Evolutionary conservation across 2,329 filamentous ascomycete genomes (phyloP).

Genomic region (Mariannaea sp.): DNA sequence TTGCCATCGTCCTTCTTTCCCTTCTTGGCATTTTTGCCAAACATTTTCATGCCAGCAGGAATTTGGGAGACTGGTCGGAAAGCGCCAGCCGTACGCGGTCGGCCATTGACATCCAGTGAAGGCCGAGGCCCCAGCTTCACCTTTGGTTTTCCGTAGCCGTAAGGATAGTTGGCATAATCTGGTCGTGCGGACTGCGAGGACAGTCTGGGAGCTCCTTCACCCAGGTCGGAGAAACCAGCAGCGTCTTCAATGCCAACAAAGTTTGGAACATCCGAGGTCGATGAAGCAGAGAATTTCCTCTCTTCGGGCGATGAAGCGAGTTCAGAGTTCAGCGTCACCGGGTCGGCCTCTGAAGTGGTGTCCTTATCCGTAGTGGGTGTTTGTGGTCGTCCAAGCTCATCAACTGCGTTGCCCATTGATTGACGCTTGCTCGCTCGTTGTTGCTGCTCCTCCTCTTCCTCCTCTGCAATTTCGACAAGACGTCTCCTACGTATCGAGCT

Average conservation of each 20-base stretch:
- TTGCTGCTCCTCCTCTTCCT: constrained; percentile 76
- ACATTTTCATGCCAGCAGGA: constrained; percentile 77
- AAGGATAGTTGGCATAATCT: constrained; percentile 57
- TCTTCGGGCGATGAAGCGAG: constrained; percentile 57
- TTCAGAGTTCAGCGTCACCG: constrained; percentile 57
- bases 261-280: constrained; percentile 55
- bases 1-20: constrained; percentile 40
- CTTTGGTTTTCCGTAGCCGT: constrained; percentile 70
- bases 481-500: constrained; percentile 78
- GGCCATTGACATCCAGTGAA: constrained; percentile 67
- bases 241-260: constrained; percentile 54
- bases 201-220: constrained; percentile 51
- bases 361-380: constrained; percentile 40
- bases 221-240: constrained; percentile 51
- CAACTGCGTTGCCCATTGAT: constrained; percentile 57
- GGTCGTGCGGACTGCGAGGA: constrained; percentile 59
- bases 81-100: constrained; percentile 64
- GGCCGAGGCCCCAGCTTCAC: constrained; percentile 89
- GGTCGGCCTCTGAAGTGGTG: constrained; percentile 32
- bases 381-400: constrained; percentile 37
- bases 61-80: constrained; percentile 77
- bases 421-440: constrained; percentile 62
- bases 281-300: constrained; percentile 53
- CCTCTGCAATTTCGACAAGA: constrained; percentile 92
- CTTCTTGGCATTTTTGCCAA: constrained; percentile 62